Conservation (phyloP, 2,329 filamentous ascomycete species). For the Escovopsis sp. region DNA sequence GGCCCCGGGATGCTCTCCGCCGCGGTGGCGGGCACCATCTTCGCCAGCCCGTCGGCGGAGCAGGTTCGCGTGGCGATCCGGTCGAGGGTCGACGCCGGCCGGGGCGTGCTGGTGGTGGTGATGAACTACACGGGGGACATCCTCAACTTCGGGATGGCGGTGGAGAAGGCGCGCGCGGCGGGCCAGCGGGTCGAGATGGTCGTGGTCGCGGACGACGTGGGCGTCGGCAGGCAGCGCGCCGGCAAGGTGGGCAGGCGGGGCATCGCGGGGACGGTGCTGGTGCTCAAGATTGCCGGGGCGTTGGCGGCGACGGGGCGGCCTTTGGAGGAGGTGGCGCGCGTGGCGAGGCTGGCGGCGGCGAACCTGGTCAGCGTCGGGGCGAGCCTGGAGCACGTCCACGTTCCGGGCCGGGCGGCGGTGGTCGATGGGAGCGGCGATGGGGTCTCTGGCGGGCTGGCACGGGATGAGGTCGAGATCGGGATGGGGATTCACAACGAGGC, state of each 20-base stretch:
- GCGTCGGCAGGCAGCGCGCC: constrained; percentile 64
- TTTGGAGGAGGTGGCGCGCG: constrained; percentile 55
- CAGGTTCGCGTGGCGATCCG: constrained; percentile 68
- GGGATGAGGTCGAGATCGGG: constrained; percentile 47
- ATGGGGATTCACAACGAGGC: constrained; percentile 70
- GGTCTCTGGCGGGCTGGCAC: constrained; percentile 38
- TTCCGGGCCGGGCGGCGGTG: constrained; percentile 57
- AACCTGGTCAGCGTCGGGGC: constrained; percentile 79
- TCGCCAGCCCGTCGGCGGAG: constrained; percentile 66
- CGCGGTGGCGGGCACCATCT: constrained; percentile 76
- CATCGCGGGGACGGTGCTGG: constrained; percentile 79
- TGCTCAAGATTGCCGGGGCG: constrained; percentile 82
- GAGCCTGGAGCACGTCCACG: constrained; percentile 81
- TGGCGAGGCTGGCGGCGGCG: constrained; percentile 55
- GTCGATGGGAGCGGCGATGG: constrained; percentile 7
- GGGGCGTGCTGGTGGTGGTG: constrained; percentile 75
- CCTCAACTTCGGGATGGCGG: constrained; percentile 84
- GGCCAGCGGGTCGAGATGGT: constrained; percentile 76
- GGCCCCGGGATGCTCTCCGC: constrained; percentile 67
- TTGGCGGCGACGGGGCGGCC: constrained; percentile 56
- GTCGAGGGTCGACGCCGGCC: constrained; percentile 52
- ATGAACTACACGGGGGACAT: constrained; percentile 93
- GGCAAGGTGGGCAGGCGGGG: constrained; percentile 89
- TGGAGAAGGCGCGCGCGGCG: constrained; percentile 76
- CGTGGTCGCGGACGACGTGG: constrained; percentile 82